Evolutionary conservation across 2,329 filamentous ascomycete species (phyloP).

Genomic region (Teratosphaeria viscida): DNA sequence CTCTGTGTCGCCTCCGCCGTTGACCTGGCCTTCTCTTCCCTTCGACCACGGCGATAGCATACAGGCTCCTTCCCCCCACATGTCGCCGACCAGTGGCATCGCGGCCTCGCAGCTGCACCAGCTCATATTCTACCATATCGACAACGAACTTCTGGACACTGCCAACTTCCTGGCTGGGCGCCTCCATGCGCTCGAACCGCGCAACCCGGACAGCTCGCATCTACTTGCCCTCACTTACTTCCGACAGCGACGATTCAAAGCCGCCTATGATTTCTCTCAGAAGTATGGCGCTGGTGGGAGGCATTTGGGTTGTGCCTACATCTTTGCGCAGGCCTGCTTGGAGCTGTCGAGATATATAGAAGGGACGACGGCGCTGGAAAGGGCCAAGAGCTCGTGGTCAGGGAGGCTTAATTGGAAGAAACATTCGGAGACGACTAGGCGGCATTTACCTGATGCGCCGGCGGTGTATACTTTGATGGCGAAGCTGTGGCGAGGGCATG

Average conservation of each 20-base stretch:
- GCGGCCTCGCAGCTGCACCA: slow-evolving; percentile 52
- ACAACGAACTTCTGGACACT: slow-evolving; percentile 81
- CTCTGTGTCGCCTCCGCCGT: not conserved
- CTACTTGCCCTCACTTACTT: slow-evolving; percentile 78
- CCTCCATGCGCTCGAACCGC: slow-evolving; percentile 71
- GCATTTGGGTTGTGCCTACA: slow-evolving; percentile 79
- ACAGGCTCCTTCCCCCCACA: slow-evolving; percentile 23
- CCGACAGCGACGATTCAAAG: slow-evolving; percentile 69
- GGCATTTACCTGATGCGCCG: slow-evolving; percentile 70
- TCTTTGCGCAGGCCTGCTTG: slow-evolving; percentile 84
- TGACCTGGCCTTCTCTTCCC: not conserved
- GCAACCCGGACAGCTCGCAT: slow-evolving; percentile 69
- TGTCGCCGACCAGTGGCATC: slow-evolving; percentile 45
- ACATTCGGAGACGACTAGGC: slow-evolving; percentile 65
- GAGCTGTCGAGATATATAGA: slow-evolving; percentile 68
- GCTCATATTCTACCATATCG: slow-evolving; percentile 64
- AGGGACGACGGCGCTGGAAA: slow-evolving; percentile 75
- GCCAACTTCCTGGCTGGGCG: slow-evolving; percentile 89
- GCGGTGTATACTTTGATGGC: slow-evolving; percentile 75
- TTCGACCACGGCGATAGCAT: not conserved
- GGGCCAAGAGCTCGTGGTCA: slow-evolving; percentile 64
- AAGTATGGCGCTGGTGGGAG: slow-evolving; percentile 57
- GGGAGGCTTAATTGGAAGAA: slow-evolving; percentile 65
- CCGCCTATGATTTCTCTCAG: slow-evolving; percentile 75
- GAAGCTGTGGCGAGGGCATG: slow-evolving; percentile 74